phyloP scores from a whole-genome alignment of 1,284 basidiomycete species.

The Rhodotorula sp. region DNA sequence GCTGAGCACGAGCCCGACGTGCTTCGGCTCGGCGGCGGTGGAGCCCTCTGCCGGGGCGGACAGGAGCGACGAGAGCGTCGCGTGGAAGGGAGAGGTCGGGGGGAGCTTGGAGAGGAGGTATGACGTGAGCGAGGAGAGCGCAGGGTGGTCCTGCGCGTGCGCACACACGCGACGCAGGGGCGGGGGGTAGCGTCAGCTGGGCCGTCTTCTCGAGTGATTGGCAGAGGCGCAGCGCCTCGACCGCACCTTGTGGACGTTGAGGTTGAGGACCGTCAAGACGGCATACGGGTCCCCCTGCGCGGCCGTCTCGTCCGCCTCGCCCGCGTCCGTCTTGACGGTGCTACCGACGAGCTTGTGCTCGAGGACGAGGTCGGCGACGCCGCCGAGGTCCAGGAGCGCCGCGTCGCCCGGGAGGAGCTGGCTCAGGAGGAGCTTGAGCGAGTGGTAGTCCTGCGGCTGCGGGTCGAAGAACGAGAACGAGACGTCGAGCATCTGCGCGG shows the following conservation, averaged over 20 bases:
- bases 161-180: too few relatives aligned
- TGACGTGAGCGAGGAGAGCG: constrained; percentile 68
- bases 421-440: constrained; percentile 73
- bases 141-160: constrained; percentile 62
- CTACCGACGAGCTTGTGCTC: constrained; percentile 75
- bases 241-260: constrained; percentile 71
- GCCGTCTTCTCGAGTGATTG: background rate
- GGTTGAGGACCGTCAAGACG: constrained; percentile 77
- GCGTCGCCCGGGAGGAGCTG: constrained; percentile 85
- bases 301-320: constrained; percentile 22
- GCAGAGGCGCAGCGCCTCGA: too few relatives aligned
- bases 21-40: constrained; percentile 46
- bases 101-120: constrained; percentile 68
- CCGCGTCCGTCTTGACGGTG: constrained; percentile 87
- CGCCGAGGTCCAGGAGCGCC: constrained; percentile 65
- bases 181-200: too few relatives aligned
- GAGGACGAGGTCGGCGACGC: constrained; percentile 75
- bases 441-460: constrained; percentile 79
- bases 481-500: constrained; percentile 65
- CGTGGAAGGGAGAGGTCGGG: constrained; percentile 52
- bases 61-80: constrained; percentile 34
- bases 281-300: constrained; percentile 38
- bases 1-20: constrained; percentile 77
- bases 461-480: constrained; percentile 91
- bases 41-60: constrained; percentile 45